Evolutionary conservation across 129 eudicot genomes (phyloP).

Genomic region (Mikania micrantha): DNA sequence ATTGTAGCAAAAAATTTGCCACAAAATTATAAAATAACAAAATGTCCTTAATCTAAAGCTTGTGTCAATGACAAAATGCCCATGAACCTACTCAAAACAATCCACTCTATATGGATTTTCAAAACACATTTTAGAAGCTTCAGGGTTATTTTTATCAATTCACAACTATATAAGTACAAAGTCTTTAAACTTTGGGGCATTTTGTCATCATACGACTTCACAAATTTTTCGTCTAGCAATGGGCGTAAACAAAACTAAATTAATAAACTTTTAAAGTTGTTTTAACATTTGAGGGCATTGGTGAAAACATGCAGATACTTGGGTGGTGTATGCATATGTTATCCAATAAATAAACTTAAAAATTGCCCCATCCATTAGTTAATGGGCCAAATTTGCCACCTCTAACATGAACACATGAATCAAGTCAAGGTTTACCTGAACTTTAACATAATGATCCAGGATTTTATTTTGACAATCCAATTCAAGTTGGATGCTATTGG

Average conservation of each 20-base stretch:
- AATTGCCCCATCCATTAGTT: neutral
- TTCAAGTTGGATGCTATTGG: constrained; percentile 32
- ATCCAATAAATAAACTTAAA: neutral
- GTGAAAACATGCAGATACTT: neutral
- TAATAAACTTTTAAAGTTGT: neutral
- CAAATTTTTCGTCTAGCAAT: neutral
- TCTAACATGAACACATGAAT: neutral
- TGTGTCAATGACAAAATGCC: neutral
- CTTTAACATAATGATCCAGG: constrained; percentile 39
- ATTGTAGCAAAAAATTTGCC: neutral
- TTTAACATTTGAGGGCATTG: neutral
- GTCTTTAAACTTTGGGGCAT: neutral
- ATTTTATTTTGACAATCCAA: constrained; percentile 46
- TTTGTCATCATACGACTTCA: neutral
- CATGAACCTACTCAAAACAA: neutral
- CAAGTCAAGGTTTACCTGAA: constrained; percentile 36
- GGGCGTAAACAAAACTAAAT: neutral
- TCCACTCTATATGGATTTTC: neutral
- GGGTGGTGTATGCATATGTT: neutral
- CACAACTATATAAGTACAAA: neutral
- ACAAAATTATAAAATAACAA: neutral
- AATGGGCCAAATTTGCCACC: neutral
- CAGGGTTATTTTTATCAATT: neutral
- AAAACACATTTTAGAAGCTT: neutral
- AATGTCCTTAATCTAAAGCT: neutral